Percentiles rank a stretch among this genome's conserved stretches.
Evolutionary conservation across 306 rosid genomes (phyloP).

Genomic region (Lupinus albus): DNA sequence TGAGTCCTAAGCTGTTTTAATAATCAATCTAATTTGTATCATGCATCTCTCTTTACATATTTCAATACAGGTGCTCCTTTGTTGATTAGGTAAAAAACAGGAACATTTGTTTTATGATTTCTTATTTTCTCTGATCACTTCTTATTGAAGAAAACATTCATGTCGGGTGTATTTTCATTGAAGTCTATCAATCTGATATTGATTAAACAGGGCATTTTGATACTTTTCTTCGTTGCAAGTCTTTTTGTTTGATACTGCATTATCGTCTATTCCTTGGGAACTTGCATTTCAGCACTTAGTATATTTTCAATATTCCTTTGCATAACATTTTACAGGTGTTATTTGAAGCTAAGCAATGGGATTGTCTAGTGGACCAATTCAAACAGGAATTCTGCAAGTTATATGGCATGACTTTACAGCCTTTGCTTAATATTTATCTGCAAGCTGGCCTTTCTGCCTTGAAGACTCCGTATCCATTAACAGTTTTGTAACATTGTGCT

Average conservation of each 20-base stretch:
- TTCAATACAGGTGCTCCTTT: constrained; percentile 19
- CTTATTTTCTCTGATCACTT: background rate
- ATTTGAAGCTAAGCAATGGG: constrained; percentile 95
- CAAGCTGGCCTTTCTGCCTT: constrained; percentile 97
- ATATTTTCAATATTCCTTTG: constrained; percentile 26
- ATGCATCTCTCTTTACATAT: constrained; percentile 12
- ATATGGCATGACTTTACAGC: constrained; percentile 95
- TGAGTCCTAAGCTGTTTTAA: constrained; percentile 24
- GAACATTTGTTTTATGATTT: background rate
- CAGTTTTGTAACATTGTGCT: background rate
- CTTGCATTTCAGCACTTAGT: constrained; percentile 37
- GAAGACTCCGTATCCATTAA: constrained; percentile 88
- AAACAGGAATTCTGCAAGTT: constrained; percentile 96
- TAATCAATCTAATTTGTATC: constrained; percentile 17
- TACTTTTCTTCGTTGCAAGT: constrained; percentile 6
- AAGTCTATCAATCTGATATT: constrained; percentile 9
- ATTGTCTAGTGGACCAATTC: constrained; percentile 78
- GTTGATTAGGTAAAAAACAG: constrained; percentile 25
- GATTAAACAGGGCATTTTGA: constrained; percentile 34
- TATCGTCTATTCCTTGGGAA: constrained; percentile 15
- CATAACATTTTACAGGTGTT: constrained; percentile 64
- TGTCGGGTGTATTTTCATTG: constrained; percentile 3
- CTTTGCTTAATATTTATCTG: constrained; percentile 83
- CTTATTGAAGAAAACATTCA: constrained; percentile 2
- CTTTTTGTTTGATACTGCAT: constrained; percentile 30